phyloP scores from a whole-genome alignment of 2,329 filamentous ascomycete species.

The Pseudogymnoascus sp. region DNA sequence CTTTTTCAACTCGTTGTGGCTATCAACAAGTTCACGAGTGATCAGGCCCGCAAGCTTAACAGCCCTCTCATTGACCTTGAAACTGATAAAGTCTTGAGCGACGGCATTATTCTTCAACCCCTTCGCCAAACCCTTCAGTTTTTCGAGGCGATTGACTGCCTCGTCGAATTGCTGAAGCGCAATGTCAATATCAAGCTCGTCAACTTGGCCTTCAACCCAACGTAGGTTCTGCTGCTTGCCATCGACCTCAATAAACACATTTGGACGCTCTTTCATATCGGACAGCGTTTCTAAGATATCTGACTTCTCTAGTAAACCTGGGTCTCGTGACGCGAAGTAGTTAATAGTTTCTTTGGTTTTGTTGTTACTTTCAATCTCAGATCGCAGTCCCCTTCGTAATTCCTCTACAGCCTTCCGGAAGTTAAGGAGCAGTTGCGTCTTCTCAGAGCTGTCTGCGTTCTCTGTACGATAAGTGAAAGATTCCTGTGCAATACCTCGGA shows the following conservation, averaged over 20 bases:
- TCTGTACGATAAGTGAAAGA: slow-evolving; percentile 93
- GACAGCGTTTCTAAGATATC: slow-evolving; percentile 72
- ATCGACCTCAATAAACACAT: slow-evolving; percentile 86
- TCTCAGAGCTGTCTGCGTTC: slow-evolving; percentile 68
- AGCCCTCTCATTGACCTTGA: slow-evolving; percentile 82
- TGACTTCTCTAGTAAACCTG: slow-evolving; percentile 66
- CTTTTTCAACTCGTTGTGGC: slow-evolving; percentile 65
- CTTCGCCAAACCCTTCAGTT: slow-evolving; percentile 68
- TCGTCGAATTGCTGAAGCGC: slow-evolving; percentile 82
- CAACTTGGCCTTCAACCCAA: slow-evolving; percentile 91
- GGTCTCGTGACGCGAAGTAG: slow-evolving; percentile 72
- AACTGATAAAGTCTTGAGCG: slow-evolving; percentile 84
- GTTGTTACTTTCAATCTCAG: slow-evolving; percentile 79
- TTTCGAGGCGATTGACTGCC: slow-evolving; percentile 76
- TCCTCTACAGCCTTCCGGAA: slow-evolving; percentile 92
- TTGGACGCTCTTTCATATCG: slow-evolving; percentile 60
- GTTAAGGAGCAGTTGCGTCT: slow-evolving; percentile 71
- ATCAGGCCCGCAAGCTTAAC: slow-evolving; percentile 67
- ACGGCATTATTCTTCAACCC: slow-evolving; percentile 76
- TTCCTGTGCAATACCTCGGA: slow-evolving; percentile 75
- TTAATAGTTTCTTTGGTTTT: slow-evolving; percentile 78
- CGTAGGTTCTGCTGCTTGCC: slow-evolving; percentile 93
- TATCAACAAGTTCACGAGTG: slow-evolving; percentile 66
- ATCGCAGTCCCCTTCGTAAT: slow-evolving; percentile 72
- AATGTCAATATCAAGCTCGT: slow-evolving; percentile 92